Evolutionary conservation across 2,329 filamentous ascomycete genomes (phyloP), one percentile per base, ranked within the genome.

Genomic region (Didymella sp.): DNA sequence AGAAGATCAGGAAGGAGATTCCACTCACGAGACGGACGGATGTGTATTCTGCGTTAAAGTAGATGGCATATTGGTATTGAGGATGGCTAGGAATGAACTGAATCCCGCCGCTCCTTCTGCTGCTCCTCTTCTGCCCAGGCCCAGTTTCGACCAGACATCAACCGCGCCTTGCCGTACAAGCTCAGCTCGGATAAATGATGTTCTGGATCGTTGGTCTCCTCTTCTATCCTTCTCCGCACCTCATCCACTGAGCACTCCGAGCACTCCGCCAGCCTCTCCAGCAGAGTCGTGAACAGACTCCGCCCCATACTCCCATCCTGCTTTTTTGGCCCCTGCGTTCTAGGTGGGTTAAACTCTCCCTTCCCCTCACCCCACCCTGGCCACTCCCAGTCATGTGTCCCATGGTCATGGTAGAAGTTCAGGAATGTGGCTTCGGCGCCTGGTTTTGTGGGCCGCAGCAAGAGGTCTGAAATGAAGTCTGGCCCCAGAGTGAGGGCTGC

Each of bases 1-100:
- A 81, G 54, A 84, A 80, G 68, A 77, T 85, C 6, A 81, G 82
- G 63, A 80, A 71, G 61, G 81, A 84, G 61, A 84, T 88, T 75
- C 84, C 85, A 2, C 70, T 89, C 54, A 68, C 82, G 51, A 81
- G 85, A 65, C 78, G 86, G 69, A 82, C 79, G 50, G 76, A 77
- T 64, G 73, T 77, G n/a, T 78, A 78, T 67, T 61, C 74, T 37
- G 69, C 70, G 46, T 57, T 74, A 41, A 35, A 43, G 27, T 69
- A 51, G 44, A 22, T 43, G 27, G 7, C 9, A 13, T 43, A 9
- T 15, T 21, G 22, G 2, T 11, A 1, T 12, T 7, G 2, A 15
- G 9, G 33, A 30, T 30, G 28, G 11, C 38, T 52, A 57, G 24
- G 49, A 57, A 48, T 57, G 54, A 13, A 57, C 48, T 2, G 54